Conservation (phyloP, 2,329 filamentous ascomycete species). For the Verticillium klebahnii region DNA sequence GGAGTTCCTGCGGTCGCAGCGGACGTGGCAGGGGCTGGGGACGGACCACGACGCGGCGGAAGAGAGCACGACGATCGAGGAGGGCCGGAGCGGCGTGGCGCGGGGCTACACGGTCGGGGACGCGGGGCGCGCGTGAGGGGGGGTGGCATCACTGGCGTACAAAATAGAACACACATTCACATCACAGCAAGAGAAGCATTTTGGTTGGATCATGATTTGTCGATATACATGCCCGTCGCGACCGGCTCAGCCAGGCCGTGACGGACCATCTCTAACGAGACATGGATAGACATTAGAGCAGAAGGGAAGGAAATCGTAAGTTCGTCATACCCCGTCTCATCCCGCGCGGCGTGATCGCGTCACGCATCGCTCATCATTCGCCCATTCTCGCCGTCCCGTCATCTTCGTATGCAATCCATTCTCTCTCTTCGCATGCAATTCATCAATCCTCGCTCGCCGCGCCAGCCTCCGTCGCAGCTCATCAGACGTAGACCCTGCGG, state of each 20-base stretch:
- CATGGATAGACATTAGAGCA: neutral
- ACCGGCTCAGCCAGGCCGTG: neutral
- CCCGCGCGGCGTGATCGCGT: neutral
- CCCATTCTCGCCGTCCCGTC: neutral
- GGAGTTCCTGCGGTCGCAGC: slow-evolving; percentile 73
- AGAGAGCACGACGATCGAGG: slow-evolving; percentile 67
- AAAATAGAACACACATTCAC: no score
- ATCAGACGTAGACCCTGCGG: slow-evolving; percentile 2
- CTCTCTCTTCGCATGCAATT: neutral
- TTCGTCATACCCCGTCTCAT: neutral
- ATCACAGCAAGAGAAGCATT: neutral
- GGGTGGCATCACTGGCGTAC: no score
- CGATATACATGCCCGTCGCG: neutral
- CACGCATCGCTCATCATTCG: neutral
- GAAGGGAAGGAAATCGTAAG: neutral
- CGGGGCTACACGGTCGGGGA: slow-evolving; percentile 80
- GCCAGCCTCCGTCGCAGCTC: neutral
- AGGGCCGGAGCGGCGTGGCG: slow-evolving; percentile 83
- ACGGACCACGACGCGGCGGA: slow-evolving; percentile 69
- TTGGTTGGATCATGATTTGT: neutral
- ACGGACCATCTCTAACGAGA: neutral
- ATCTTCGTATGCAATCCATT: neutral
- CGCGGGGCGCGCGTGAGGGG: slow-evolving; percentile 23
- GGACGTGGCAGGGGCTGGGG: slow-evolving; percentile 89
- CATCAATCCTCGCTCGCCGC: neutral